These are phyloP conservation scores for Ustilago vetiveriae DNA, from an alignment of 1,284 basidiomycete genomes.

Conservation along the genomic window DNA sequence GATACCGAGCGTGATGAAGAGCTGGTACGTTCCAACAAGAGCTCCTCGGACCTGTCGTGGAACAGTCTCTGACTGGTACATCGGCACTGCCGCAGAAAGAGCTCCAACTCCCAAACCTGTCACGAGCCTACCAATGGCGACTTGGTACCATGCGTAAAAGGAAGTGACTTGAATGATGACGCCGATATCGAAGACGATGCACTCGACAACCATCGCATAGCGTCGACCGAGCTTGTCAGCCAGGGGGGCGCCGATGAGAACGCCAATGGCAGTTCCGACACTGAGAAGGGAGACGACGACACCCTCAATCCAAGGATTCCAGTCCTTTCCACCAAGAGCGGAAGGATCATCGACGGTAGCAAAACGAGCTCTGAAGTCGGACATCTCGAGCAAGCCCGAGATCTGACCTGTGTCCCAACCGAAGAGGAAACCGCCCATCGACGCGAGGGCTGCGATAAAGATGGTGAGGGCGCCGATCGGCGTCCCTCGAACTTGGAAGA, in stretches of 20 bases:
- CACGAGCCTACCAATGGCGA: slow-evolving; percentile 76
- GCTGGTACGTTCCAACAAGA: slow-evolving; percentile 75
- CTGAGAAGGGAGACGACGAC: slow-evolving; percentile 77
- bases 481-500: slow-evolving; percentile 51
- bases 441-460: slow-evolving; percentile 76
- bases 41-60: slow-evolving; percentile 81
- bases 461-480: slow-evolving; percentile 71
- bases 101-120: slow-evolving; percentile 70
- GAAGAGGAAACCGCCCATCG: slow-evolving; percentile 82
- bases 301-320: slow-evolving; percentile 67
- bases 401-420: slow-evolving; percentile 80
- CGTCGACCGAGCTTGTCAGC: slow-evolving; percentile 78
- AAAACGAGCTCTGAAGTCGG: slow-evolving; percentile 77
- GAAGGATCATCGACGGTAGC: slow-evolving; percentile 57
- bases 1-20: slow-evolving; percentile 71
- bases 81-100: slow-evolving; percentile 75
- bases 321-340: slow-evolving; percentile 21
- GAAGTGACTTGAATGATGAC: slow-evolving; percentile 72
- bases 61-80: slow-evolving; percentile 80
- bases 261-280: slow-evolving; percentile 67
- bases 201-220: slow-evolving; percentile 77
- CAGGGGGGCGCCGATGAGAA: slow-evolving; percentile 58
- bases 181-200: slow-evolving; percentile 76
- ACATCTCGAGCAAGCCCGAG: slow-evolving; percentile 79
- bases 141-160: slow-evolving; percentile 65